Conservation (phyloP, 2,329 filamentous ascomycete genomes). For the Herpomyces periplanetae region DNA sequence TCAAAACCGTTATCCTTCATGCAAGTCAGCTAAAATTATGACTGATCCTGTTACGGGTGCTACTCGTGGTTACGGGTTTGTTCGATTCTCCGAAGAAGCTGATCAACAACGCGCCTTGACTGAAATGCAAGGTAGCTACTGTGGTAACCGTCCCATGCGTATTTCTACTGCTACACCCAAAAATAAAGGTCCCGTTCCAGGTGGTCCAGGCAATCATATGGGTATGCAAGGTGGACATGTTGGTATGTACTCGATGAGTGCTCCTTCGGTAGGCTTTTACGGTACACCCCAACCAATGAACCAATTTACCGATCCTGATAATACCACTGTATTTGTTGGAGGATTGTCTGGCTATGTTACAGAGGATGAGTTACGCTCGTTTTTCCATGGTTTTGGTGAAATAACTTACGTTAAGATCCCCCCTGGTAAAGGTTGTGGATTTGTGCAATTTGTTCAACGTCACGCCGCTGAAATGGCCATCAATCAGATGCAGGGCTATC, state of each 20-base stretch:
- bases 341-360: slow-evolving; percentile 91
- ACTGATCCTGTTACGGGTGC: slow-evolving; percentile 90
- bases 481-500: slow-evolving; percentile 99
- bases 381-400: slow-evolving; percentile 97
- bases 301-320: slow-evolving; percentile 97
- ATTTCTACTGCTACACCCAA: slow-evolving; percentile 93
- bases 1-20: slow-evolving; percentile 75
- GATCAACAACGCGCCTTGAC: slow-evolving; percentile 82
- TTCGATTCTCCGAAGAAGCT: slow-evolving; percentile 73
- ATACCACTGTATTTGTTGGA: slow-evolving; percentile 93
- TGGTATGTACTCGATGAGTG: slow-evolving; percentile 28
- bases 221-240: slow-evolving; percentile 11
- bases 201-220: slow-evolving; percentile 11
- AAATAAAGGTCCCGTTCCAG: slow-evolving; percentile 18
- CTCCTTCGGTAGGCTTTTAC: slow-evolving; percentile 24
- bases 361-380: slow-evolving; percentile 93
- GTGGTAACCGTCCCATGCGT: slow-evolving; percentile 89
- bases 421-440: slow-evolving; percentile 90
- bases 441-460: slow-evolving; percentile 94
- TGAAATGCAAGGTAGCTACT: slow-evolving; percentile 98
- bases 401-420: slow-evolving; percentile 99
- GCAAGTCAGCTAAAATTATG: slow-evolving; percentile 99
- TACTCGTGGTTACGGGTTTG: slow-evolving; percentile 88
- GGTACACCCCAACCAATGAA: slow-evolving; percentile 56
- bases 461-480: slow-evolving; percentile 98